Evolutionary conservation across 495 filamentous ascomycete species (phyloP).

Genomic region (Penicillium cosmopolitanum): DNA sequence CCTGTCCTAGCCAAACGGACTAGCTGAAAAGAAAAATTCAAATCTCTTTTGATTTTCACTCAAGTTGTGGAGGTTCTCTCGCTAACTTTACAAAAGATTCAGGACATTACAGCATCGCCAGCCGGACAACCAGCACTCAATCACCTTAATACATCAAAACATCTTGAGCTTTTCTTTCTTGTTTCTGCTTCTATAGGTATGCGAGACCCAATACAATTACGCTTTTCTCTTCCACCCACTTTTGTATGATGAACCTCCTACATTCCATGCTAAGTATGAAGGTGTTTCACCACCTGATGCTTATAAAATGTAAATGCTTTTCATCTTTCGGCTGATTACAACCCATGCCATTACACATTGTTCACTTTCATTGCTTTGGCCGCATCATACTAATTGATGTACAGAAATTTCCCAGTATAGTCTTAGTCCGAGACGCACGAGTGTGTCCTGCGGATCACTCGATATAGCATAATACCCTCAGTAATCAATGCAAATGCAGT

Average conservation of each 20-base stretch:
- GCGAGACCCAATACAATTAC: slow-evolving; percentile 16
- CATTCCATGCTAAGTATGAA: slow-evolving; percentile 96
- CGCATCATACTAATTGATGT: slow-evolving; percentile 43
- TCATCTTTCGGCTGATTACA: slow-evolving; percentile 93
- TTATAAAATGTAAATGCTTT: slow-evolving; percentile 79
- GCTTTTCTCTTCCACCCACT: neutral
- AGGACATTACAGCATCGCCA: neutral
- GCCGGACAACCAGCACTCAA: too few relatives aligned
- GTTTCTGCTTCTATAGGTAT: slow-evolving; percentile 25
- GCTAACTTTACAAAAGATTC: slow-evolving; percentile 37
- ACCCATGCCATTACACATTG: slow-evolving; percentile 17
- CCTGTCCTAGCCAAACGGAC: slow-evolving; percentile 91
- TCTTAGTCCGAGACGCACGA: too few relatives aligned
- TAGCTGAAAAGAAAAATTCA: slow-evolving; percentile 58
- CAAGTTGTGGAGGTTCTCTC: slow-evolving; percentile 17
- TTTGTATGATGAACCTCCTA: slow-evolving; percentile 68
- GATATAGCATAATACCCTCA: too few relatives aligned
- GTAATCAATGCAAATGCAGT: too few relatives aligned
- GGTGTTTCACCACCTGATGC: slow-evolving; percentile 63
- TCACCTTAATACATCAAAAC: too few relatives aligned
- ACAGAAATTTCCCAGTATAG: slow-evolving; percentile 11
- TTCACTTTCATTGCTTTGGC: slow-evolving; percentile 26
- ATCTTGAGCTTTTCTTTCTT: neutral
- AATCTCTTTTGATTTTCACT: slow-evolving; percentile 22
- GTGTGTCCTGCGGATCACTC: too few relatives aligned